phyloP scores from a whole-genome alignment of 2,329 filamentous ascomycete genomes.

The Venturia nashicola region DNA sequence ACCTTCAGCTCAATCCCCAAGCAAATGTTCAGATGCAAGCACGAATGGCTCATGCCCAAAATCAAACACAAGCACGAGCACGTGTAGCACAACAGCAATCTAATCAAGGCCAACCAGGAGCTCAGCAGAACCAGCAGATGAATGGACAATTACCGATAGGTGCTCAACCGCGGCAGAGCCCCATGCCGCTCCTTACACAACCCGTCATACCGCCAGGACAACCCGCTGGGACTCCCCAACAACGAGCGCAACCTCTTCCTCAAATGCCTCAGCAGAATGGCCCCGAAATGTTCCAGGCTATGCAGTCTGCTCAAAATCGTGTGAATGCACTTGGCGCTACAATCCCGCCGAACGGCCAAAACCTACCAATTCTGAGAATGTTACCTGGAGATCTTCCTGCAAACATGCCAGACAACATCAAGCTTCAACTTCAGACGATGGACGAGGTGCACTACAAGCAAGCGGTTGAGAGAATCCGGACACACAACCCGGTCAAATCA shows the following conservation, averaged over 20 bases:
- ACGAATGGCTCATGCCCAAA: conserved; percentile 12
- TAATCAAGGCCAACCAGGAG: conserved; percentile 1
- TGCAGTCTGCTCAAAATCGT: background rate
- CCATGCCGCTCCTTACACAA: conserved; percentile 5
- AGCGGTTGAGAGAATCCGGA: background rate
- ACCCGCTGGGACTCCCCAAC: conserved; percentile 1
- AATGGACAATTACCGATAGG: background rate
- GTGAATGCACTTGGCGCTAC: background rate
- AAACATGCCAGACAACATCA: background rate
- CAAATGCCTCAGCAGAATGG: background rate
- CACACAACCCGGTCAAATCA: background rate
- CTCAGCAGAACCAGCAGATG: conserved; percentile 7
- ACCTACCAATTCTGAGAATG: background rate
- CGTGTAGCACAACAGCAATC: conserved; percentile 16
- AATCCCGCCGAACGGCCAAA: background rate
- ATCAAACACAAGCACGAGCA: background rate
- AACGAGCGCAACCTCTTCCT: background rate
- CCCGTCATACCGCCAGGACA: background rate
- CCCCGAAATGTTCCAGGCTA: background rate
- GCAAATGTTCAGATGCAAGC: conserved; percentile 14
- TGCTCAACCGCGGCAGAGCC: background rate
- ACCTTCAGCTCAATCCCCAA: conserved; percentile 12
- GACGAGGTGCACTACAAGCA: background rate
- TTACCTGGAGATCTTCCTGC: conserved; percentile 2
- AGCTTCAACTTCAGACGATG: conserved; percentile 1